Conservation (phyloP, 192 early-diverging fungal genomes). For the Coemansia sp. region DNA sequence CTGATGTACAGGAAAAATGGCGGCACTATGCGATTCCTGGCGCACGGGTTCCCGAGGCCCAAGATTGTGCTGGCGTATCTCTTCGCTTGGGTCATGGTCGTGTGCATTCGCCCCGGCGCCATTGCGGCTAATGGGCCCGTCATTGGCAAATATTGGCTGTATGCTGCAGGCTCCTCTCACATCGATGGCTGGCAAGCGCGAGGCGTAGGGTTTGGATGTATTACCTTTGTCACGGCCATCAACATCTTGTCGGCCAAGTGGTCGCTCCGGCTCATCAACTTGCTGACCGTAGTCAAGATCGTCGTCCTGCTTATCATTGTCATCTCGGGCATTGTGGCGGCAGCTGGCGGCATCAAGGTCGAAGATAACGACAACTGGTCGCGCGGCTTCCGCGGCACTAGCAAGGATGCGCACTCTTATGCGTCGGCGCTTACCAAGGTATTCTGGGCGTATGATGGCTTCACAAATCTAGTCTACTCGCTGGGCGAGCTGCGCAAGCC, state of each 20-base stretch:
- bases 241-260: conserved; percentile 65
- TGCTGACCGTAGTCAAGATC: conserved; percentile 73
- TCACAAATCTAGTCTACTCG: conserved; percentile 78
- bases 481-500: conserved; percentile 84
- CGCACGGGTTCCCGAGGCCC: conserved; percentile 61
- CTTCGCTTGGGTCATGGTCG: conserved; percentile 55
- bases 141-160: conserved; percentile 57
- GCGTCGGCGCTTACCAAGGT: conserved; percentile 56
- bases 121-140: conserved; percentile 56
- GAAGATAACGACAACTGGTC: conserved; percentile 47
- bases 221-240: conserved; percentile 61
- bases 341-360: conserved; percentile 55
- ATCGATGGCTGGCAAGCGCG: conserved; percentile 51
- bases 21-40: conserved; percentile 85
- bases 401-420: conserved; percentile 45
- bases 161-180: conserved; percentile 34
- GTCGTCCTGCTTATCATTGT: conserved; percentile 65
- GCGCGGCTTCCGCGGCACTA: conserved; percentile 65
- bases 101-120: conserved; percentile 56
- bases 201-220: conserved; percentile 59
- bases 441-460: conserved; percentile 61
- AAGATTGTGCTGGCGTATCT: conserved; percentile 54
- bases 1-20: conserved; percentile 81
- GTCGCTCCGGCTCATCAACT: conserved; percentile 67
- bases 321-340: conserved; percentile 63